phyloP scores from a whole-genome alignment of 164 flowering plant species.

The Vitis rupestris region DNA sequence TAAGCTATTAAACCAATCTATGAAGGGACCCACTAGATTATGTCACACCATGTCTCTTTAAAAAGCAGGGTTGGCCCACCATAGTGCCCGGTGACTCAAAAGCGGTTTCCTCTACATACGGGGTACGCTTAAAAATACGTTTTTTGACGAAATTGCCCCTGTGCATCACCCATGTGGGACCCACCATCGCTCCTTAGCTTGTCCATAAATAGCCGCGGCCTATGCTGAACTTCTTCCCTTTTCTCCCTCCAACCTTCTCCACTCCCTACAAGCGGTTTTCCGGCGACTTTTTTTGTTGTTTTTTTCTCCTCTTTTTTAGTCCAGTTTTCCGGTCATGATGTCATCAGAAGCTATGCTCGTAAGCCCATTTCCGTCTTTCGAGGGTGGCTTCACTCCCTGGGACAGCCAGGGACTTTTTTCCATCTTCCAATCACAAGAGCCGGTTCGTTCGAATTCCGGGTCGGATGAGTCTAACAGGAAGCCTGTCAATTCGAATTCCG shows the following conservation, averaged over 20 bases:
- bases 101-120: conserved; percentile 10
- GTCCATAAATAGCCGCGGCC: conserved; percentile 49
- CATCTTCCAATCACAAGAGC: conserved; percentile 11
- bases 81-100: conserved; percentile 67
- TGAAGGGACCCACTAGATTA: conserved; percentile 16
- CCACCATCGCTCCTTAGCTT: conserved; percentile 41
- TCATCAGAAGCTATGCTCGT: conserved; percentile 24
- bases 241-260: conserved; percentile 26
- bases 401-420: conserved; percentile 31
- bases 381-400: conserved; percentile 47
- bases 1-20: conserved; percentile 27
- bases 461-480: conserved; percentile 18
- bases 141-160: conserved; percentile 36
- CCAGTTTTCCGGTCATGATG: conserved; percentile 24
- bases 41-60: conserved; percentile 13
- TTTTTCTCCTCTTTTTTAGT: conserved; percentile 35
- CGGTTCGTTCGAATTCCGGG: conserved; percentile 19
- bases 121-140: neutral
- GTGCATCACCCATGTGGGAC: conserved; percentile 2
- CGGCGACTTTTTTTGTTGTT: neutral
- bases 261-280: conserved; percentile 10
- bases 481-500: neutral
- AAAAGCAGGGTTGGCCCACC: conserved; percentile 23
- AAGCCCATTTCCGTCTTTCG: conserved; percentile 24
- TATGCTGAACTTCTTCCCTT: conserved; percentile 69